A percentile compares a stretch with the other conserved stretches of the same genome.
Conservation (phyloP, 371 early-diverging fungal genomes). For the Mucor lusitanicus region DNA sequence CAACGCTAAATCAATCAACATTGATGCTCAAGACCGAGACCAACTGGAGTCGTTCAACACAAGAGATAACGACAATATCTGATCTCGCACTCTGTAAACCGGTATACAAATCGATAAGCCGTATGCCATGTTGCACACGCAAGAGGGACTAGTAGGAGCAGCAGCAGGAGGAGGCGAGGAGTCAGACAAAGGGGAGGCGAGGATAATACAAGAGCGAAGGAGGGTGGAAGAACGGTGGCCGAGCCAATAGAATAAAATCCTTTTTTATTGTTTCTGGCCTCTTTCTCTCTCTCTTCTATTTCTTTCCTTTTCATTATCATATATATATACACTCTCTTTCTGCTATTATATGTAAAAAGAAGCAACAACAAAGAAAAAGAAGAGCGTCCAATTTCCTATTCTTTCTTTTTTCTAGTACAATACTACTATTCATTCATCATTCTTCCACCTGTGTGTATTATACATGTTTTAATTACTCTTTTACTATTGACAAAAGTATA, state of each 20-base stretch:
- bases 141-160: no score
- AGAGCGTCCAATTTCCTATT: neutral
- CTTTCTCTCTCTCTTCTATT: neutral
- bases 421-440: neutral
- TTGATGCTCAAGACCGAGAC: no score
- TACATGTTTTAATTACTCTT: neutral
- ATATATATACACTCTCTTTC: neutral
- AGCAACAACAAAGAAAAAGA: neutral
- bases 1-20: neutral
- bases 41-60: no score
- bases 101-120: neutral
- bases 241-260: conserved; percentile 1
- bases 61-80: no score
- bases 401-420: neutral
- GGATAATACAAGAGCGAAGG: neutral
- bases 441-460: neutral
- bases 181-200: neutral
- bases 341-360: neutral
- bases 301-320: neutral
- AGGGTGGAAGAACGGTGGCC: neutral
- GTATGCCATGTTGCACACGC: neutral
- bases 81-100: no score
- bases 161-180: no score
- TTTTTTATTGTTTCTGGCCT: neutral
- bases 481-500: neutral